Conservation (phyloP, 495 filamentous ascomycete genomes). For the Podospora bellae-mahoneyi region DNA sequence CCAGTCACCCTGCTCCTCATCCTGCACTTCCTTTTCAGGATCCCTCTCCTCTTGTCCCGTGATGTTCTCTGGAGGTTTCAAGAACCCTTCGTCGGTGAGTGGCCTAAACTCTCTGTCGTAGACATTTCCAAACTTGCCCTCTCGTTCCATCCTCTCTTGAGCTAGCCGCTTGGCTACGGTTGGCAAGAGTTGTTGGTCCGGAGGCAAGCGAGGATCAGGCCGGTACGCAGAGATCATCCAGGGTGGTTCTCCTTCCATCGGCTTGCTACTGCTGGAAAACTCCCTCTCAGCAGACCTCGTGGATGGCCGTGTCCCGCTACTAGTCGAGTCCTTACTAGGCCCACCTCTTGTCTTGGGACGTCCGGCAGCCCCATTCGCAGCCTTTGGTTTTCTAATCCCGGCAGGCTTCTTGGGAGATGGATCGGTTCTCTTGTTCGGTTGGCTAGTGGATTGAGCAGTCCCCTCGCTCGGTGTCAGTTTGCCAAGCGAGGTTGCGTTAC, state of each 20-base stretch:
- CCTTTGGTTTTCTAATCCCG: conserved; percentile 43
- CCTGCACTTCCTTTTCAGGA: conserved; percentile 32
- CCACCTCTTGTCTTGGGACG: conserved; percentile 63
- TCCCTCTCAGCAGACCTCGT: conserved; percentile 52
- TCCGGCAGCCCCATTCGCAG: conserved; percentile 39
- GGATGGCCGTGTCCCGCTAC: conserved; percentile 50
- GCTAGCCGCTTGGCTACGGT: conserved; percentile 88
- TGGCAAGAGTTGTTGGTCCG: conserved; percentile 91
- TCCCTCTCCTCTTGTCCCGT: conserved; percentile 18
- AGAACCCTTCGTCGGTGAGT: conserved; percentile 56
- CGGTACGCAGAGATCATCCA: conserved; percentile 96
- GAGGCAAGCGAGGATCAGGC: conserved; percentile 89
- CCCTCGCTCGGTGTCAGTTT: conserved; percentile 43
- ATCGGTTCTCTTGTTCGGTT: conserved; percentile 46
- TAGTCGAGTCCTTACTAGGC: conserved; percentile 50
- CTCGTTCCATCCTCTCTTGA: conserved; percentile 92
- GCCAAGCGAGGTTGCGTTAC: conserved; percentile 58
- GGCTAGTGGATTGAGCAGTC: conserved; percentile 17
- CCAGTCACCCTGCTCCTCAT: conserved; percentile 43
- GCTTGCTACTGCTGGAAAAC: conserved; percentile 51
- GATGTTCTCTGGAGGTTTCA: conserved; percentile 44
- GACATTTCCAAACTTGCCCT: conserved; percentile 74
- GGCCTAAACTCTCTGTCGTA: conserved; percentile 83
- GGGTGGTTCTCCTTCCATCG: conserved; percentile 90
- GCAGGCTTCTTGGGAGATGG: conserved; percentile 46